Evolutionary conservation across 441 rosid genomes (phyloP), one percentile per base, ranked within the genome.

Genomic region (Syzygium syzygioides): DNA sequence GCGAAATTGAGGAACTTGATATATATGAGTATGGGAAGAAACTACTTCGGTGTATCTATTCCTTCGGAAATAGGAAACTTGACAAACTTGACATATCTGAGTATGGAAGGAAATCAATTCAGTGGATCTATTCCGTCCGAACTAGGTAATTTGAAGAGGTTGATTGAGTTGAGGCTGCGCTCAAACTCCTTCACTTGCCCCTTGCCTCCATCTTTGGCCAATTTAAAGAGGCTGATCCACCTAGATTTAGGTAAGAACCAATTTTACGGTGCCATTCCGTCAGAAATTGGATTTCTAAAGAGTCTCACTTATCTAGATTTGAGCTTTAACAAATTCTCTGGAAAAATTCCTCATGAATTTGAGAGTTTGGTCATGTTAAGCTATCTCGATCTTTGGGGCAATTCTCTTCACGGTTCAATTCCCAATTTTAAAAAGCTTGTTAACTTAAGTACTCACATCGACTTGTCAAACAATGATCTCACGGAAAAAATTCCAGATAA

Each of bases 341-440:
- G 85, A 5, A 34, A 34, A 45, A 30, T 48, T 41, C 85, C 20
- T 11, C 30, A 7, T 41, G 28, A 80, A 80, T 1, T 80, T 45
- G 30, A 30, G 32, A 80, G 19, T 18, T 18, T 80, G 25, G 6
- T 12, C 50, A 41, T 41, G 28, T n/a, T 80, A 80, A 7, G 18
- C 6, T 45, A 25, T 80, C 85, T 48, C 3, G 12, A 80, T 80
- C 85, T 80, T 48, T 0, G 5, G 4, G 4, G 11, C 55, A 48
- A 80, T 5, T 25, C 0, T 45, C 84, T 79, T 17, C 13, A 10
- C 4, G 55, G 85, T 0, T 48, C 55, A 14, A 0, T 25, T n/a
- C 85, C 85, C n/a, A 26, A 23, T 0, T 34, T 79, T 10, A 32
- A 23, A 9, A 45, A 17, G 17, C 25, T 37, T 0, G 0, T 28